phyloP scores from a whole-genome alignment of 768 basidiomycete genomes.

The Xanthoconium purpureum region DNA sequence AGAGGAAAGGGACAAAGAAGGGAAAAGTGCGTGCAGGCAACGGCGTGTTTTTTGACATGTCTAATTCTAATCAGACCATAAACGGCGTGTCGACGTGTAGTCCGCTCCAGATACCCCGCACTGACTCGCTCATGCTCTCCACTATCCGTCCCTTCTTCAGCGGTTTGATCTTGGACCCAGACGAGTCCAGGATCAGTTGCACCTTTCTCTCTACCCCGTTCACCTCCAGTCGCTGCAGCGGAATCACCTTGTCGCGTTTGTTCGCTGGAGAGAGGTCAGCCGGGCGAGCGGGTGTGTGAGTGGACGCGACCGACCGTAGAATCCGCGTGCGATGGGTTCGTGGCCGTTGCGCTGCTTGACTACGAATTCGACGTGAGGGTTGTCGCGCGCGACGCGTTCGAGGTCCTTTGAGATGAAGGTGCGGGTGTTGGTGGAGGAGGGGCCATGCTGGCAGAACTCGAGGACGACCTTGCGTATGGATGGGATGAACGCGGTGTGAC shows the following conservation, averaged over 20 bases:
- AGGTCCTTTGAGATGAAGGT: constrained; percentile 64
- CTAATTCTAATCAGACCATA: constrained; percentile 38
- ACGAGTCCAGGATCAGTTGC: constrained; percentile 79
- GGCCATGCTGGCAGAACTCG: constrained; percentile 83
- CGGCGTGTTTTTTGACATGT: constrained; percentile 33
- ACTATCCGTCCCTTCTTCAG: constrained; percentile 66
- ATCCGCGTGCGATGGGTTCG: constrained; percentile 79
- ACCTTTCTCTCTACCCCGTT: constrained; percentile 75
- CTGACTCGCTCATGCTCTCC: constrained; percentile 74
- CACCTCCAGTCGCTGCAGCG: constrained; percentile 72
- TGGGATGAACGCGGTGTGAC: constrained; percentile 70
- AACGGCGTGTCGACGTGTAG: constrained; percentile 75
- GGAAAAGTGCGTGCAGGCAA: constrained; percentile 25
- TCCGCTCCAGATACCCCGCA: constrained; percentile 89
- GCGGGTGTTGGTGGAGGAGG: constrained; percentile 70
- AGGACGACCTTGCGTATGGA: constrained; percentile 84
- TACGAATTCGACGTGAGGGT: constrained; percentile 85
- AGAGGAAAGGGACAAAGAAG: not conserved
- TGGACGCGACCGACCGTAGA: constrained; percentile 56
- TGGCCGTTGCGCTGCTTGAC: constrained; percentile 70
- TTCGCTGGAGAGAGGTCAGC: constrained; percentile 56
- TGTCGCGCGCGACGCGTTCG: constrained; percentile 59
- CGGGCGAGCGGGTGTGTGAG: not conserved
- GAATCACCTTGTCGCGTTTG: constrained; percentile 83
- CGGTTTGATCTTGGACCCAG: constrained; percentile 80